Evolutionary conservation across 1,284 basidiomycete genomes (phyloP), one percentile per base, ranked within the genome.

Genomic region (Schizophyllum amplum): DNA sequence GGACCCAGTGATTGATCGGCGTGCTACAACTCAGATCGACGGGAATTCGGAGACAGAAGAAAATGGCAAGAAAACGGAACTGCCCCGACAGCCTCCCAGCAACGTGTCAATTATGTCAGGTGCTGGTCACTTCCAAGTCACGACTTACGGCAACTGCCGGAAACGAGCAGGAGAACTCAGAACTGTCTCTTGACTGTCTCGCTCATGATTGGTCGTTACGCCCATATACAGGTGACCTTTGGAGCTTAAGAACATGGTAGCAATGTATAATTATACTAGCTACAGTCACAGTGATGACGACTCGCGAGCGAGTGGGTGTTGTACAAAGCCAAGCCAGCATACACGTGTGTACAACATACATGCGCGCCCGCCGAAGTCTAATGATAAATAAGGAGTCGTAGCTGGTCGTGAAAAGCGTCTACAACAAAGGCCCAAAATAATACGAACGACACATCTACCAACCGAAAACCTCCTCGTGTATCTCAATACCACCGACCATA

Each of bases 401-500:
- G 33, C 33, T 9, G 17, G 33, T 42, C 33, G 33, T 42, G 33
- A 9, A 42, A 42, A 42, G 33, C 33, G 33, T 42, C 33, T 42
- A 42, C 33, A 42, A 42, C 33, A 42, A 42, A 42, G 11, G 7
- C 11, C 17, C 11, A 42, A 42, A 42, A 42, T 42, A 17, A 13
- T 17, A 42, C 33, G 13, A 42, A 42, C 11, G 33, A 4, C 7
- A n/a, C 33, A 20, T 50, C 22, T 20, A 50, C 48, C 48, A 50
- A 11, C 48, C 48, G 13, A 50, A 50, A 11, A 50, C 48, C 86
- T 90, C 88, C 67, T 87, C 83, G 64, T 84, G 79, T 7, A 87
- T 64, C 67, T 90, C 84, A 47, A 90, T 76, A 5, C 87, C 87
- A 13, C 87, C 86, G 20, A 86, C 76, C 11, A 79, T 76, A 62